phyloP scores from a whole-genome alignment of 371 early-diverging fungal species.

The Dinochytrium kinnereticum region DNA sequence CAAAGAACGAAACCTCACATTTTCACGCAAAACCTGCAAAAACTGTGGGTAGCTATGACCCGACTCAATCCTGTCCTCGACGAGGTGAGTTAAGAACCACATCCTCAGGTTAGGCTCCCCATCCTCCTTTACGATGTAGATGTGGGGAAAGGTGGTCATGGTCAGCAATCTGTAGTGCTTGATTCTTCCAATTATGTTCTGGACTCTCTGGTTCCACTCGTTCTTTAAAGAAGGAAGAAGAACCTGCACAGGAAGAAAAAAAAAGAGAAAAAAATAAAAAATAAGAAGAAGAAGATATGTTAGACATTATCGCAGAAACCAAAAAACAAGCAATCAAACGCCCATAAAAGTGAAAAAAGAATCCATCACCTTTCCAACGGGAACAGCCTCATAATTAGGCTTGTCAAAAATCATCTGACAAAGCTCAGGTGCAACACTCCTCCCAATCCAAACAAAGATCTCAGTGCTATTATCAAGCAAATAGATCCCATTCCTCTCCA shows the following conservation, averaged over 20 bases:
- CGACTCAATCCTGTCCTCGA: constrained; percentile 89
- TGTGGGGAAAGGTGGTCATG: constrained; percentile 52
- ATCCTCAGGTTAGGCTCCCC: constrained; percentile 83
- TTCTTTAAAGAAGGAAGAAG: constrained; percentile 49
- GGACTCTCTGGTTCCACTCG: constrained; percentile 40
- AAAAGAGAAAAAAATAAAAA: too few relatives aligned
- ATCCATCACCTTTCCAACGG: constrained; percentile 51
- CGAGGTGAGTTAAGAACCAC: constrained; percentile 84
- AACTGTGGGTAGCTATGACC: constrained; percentile 85
- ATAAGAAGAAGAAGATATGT: not conserved
- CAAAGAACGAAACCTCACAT: constrained; percentile 37
- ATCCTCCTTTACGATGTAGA: constrained; percentile 90
- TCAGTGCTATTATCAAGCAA: constrained; percentile 83
- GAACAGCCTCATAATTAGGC: constrained; percentile 47
- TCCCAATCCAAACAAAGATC: constrained; percentile 89
- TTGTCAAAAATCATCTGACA: constrained; percentile 70
- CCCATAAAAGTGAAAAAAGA: not conserved
- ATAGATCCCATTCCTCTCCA: constrained; percentile 84
- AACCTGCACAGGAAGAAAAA: too few relatives aligned
- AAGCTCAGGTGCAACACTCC: constrained; percentile 76
- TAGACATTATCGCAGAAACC: not conserved
- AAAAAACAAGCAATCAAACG: not conserved
- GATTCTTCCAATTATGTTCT: constrained; percentile 49
- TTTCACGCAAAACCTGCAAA: constrained; percentile 60
- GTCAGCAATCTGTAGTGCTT: constrained; percentile 44